These are phyloP conservation scores for Fraxinus anomala DNA, from an alignment of 257 asterid species.

Conservation along the genomic window DNA sequence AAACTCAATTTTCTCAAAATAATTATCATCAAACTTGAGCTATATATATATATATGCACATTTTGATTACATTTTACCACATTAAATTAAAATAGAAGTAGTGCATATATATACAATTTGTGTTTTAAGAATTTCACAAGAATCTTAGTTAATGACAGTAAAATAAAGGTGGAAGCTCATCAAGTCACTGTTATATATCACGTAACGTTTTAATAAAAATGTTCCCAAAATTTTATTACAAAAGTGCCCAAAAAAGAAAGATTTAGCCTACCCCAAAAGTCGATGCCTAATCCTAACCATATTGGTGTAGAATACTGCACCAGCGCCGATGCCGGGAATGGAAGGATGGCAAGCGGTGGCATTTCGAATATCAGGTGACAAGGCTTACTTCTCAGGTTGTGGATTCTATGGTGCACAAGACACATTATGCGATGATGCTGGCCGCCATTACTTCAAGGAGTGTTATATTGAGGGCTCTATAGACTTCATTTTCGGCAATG, in stretches of 20 bases:
- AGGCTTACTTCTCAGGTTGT: slow-evolving; percentile 81
- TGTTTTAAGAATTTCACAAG: not conserved
- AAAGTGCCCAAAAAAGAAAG: too few species aligned
- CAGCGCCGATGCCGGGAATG: slow-evolving; percentile 93
- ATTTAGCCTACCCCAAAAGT: too few species aligned
- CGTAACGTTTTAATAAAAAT: too few species aligned
- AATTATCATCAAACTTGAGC: too few species aligned
- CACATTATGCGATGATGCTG: slow-evolving; percentile 87
- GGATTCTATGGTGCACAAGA: slow-evolving; percentile 94
- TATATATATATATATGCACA: too few species aligned
- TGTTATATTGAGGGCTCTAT: slow-evolving; percentile 91
- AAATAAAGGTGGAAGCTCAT: too few species aligned
- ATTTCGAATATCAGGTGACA: slow-evolving; percentile 84
- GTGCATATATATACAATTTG: not conserved
- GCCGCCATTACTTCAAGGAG: slow-evolving; percentile 92
- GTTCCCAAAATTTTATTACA: too few species aligned
- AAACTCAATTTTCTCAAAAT: too few species aligned
- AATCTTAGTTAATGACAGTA: not conserved
- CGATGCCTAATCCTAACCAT: too few species aligned
- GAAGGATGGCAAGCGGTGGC: slow-evolving; percentile 98
- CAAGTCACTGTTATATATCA: too few species aligned
- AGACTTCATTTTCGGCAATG: slow-evolving; percentile 91
- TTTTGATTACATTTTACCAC: too few species aligned
- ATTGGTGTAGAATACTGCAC: slow-evolving; percentile 65
- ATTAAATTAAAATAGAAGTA: too few species aligned